Base-by-base conservation (phyloP, 176 grass and related monocot species). In the Alloteropsis semialata region DNA sequence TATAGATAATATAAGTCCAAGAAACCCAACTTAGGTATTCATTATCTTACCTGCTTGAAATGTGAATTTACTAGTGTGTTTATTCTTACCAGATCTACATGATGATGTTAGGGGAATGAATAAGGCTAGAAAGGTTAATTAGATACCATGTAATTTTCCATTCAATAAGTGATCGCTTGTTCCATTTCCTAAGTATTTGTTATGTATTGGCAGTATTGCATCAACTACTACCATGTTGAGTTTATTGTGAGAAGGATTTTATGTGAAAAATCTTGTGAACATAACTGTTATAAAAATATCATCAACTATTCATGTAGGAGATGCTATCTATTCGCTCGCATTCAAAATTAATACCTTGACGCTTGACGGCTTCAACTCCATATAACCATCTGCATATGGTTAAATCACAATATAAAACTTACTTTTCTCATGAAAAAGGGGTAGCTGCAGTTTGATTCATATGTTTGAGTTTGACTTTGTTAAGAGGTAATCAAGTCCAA, bases 51-150 rank as follows among this genome's bases (percentile, higher is more conserved):
- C 37, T 69, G 4, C 54, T 81, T 76, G 34, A 3, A 50, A 61
- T 41, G 44, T 91, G 13, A 17, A 85, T 63, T 85, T 84, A 73
- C 27, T 66, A 9, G 74, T 16, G 5, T 84, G 1, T 55, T 83
- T 65, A 27, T 24, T 79, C 68, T 86, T 87, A 46, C 36, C 72
- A 95, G 96, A 98, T 95, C 96, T 93, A 77, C 91, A 93, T 69
- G 92, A 98, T 89, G 96, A 95, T 84, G 91, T 95, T 24, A 79
- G 92, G 80, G 91, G 96, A 56, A 93, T 93, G 92, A 93, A 98
- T 70, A 89, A 93, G 61, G 96, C 93, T 75, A 93, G 93, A 87
- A 98, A 98, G 93, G 96, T 98, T n/a, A n/a, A n/a, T n/a, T 66
- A 54, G 84, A 33, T 65, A 54, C 21, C 25, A 80, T 32, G 59